Base-by-base conservation (phyloP, 2,329 filamentous ascomycete species). In the Biscogniauxia marginata region DNA sequence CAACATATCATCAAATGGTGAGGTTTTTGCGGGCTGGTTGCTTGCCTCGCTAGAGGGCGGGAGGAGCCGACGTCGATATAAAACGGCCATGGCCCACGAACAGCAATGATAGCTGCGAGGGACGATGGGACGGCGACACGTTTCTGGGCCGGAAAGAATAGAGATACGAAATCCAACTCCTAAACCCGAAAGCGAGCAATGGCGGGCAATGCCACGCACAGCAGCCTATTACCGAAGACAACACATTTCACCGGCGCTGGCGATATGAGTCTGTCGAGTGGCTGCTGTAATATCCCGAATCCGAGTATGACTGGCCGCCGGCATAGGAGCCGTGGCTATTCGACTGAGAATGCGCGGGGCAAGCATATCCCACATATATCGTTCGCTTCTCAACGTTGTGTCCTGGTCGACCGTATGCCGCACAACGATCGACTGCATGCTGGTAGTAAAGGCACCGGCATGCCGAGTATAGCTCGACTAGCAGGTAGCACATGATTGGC, bases 381-480 rank as follows among this genome's bases (percentile, higher is more conserved):
- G 84, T 89, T 70, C 88, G 87, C 68, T 90, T 86, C 63, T 91
- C 84, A 55, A 93, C 77, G 47, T 67, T 66, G 69, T 96, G 92
- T 48, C 88, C 88, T 50, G 84, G 83, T 57, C 88, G 86, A 58
- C 88, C 89, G 70, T 91, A 91, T 34, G 84, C 80, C 49, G 85
- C 79, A 71, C 92, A 96, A 58, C 89, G 88, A 69, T 96, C 92
- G 66, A 96, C 82, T 49, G 90, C 86, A 72, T 96, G 93, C 69
- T 88, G 83, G 79, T 93, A 91, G 79, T 96, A 96, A 65, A 93
- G 81, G 75, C 92, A 96, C 62, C 86, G 84, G 81, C 92, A 96
- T 54, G 88, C 90, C 54, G 91, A 87, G 79, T 92, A 96, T 57
- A 90, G 82, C 74, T 96, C 92, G 66, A 93, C 79, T 60, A 96